Evolutionary conservation across 1,284 basidiomycete species (phyloP).

Genomic region (Baeospora myosura): DNA sequence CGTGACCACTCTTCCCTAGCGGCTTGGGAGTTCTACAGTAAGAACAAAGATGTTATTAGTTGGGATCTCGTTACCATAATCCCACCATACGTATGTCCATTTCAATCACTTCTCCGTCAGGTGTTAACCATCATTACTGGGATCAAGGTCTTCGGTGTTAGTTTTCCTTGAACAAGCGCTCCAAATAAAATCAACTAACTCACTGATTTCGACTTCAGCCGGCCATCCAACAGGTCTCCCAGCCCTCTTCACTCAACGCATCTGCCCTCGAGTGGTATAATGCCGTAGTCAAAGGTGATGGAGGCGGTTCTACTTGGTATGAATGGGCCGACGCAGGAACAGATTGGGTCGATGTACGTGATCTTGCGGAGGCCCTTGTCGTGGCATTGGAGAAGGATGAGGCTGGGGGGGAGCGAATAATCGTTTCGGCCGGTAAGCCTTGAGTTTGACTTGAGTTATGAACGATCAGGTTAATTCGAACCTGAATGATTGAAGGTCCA

Average conservation of each 20-base stretch:
- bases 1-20: conserved; percentile 20
- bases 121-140: not conserved
- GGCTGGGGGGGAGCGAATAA: conserved; percentile 47
- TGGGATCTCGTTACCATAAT: conserved; percentile 40
- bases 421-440: conserved; percentile 22
- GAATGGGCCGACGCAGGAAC: conserved; percentile 11
- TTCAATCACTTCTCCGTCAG: not conserved
- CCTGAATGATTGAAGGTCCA: conserved; percentile 3
- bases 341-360: conserved; percentile 50
- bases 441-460: not conserved
- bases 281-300: conserved; percentile 13
- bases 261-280: conserved; percentile 21
- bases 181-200: not conserved
- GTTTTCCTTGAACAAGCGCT: conserved; percentile 23
- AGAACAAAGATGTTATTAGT: conserved; percentile 27
- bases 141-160: conserved; percentile 17
- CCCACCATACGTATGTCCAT: conserved; percentile 31
- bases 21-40: conserved; percentile 36
- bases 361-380: conserved; percentile 48
- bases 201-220: conserved; percentile 17
- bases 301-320: conserved; percentile 11
- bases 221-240: conserved; percentile 21
- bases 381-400: conserved; percentile 37
- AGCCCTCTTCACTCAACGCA: conserved; percentile 19
- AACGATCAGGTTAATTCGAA: not conserved